Evolutionary conservation across 2,329 filamentous ascomycete genomes (phyloP).

Genomic region (Penicillium olsonii): DNA sequence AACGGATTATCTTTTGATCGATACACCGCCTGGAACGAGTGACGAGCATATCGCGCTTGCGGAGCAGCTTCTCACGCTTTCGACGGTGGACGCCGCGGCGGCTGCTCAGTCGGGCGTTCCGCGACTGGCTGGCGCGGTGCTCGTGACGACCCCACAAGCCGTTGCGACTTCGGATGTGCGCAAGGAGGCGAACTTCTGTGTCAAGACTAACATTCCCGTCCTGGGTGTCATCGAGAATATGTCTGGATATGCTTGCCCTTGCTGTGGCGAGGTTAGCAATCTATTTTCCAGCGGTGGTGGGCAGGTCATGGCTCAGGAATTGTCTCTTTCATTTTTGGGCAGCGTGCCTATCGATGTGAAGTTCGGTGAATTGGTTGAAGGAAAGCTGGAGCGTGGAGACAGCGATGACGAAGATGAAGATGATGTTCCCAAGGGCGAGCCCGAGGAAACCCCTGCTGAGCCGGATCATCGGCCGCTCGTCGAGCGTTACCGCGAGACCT

Average conservation of each 20-base stretch:
- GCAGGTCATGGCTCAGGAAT: constrained; percentile 83
- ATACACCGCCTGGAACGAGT: constrained; percentile 93
- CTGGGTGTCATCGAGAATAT: constrained; percentile 97
- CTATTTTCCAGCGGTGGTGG: constrained; percentile 92
- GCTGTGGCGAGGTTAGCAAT: constrained; percentile 80
- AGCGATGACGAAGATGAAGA: constrained; percentile 30
- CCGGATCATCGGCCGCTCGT: constrained; percentile 40
- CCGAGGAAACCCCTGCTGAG: constrained; percentile 10
- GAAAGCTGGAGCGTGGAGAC: constrained; percentile 29
- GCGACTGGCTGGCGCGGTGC: constrained; percentile 81
- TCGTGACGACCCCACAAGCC: constrained; percentile 95
- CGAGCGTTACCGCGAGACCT: constrained; percentile 47
- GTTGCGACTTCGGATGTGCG: constrained; percentile 91
- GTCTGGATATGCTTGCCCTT: constrained; percentile 59
- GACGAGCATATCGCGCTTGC: constrained; percentile 97
- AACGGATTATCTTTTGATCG: constrained; percentile 89
- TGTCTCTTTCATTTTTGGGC: constrained; percentile 79
- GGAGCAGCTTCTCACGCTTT: constrained; percentile 69
- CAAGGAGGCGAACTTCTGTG: constrained; percentile 92
- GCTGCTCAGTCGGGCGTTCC: constrained; percentile 39
- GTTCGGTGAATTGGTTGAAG: constrained; percentile 85
- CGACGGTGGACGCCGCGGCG: constrained; percentile 28
- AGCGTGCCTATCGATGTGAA: constrained; percentile 89
- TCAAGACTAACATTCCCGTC: constrained; percentile 75
- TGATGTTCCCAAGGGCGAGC: constrained; percentile 11